Percentiles rank a stretch among this genome's conserved stretches.
Evolutionary conservation across 148 eudicot genomes (phyloP).

Genomic region (Spergularia marina): DNA sequence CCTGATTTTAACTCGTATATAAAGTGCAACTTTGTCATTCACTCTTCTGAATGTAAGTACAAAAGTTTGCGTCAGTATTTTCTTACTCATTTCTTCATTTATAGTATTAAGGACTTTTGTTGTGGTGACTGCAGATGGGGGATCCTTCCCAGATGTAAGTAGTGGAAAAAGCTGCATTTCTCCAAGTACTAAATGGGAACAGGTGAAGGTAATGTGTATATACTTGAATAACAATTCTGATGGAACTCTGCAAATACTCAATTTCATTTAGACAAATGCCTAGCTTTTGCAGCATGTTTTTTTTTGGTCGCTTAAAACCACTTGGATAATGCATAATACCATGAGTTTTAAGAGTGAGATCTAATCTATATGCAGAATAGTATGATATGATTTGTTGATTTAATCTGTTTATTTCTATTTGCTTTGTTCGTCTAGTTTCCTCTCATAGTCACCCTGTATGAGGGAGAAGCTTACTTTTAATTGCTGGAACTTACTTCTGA

Average conservation of each 20-base stretch:
- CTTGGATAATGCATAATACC: not conserved
- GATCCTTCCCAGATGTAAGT: slow-evolving; percentile 52
- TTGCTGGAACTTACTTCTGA: not conserved
- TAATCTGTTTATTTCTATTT: too few relatives aligned
- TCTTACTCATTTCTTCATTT: not conserved
- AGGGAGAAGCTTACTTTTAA: too few relatives aligned
- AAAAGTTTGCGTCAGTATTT: not conserved
- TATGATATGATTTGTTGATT: not conserved
- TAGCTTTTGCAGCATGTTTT: not conserved
- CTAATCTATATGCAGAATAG: not conserved
- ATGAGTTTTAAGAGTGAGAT: not conserved
- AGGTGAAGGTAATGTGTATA: slow-evolving; percentile 67
- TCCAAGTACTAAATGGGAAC: slow-evolving; percentile 94
- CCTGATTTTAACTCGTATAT: slow-evolving; percentile 94
- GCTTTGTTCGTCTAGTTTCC: too few relatives aligned
- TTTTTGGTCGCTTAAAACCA: not conserved
- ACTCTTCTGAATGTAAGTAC: slow-evolving; percentile 64
- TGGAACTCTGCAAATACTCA: not conserved
- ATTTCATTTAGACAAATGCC: not conserved
- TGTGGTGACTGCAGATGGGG: slow-evolving; percentile 49
- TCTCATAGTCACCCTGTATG: too few relatives aligned
- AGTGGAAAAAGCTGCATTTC: slow-evolving; percentile 62
- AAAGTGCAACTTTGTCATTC: slow-evolving; percentile 88
- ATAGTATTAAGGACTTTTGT: slow-evolving; percentile 1
- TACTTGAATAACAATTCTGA: slow-evolving; percentile 1